phyloP scores from a whole-genome alignment of 1,139 yeast genomes.

The Lodderomyces oxycetoniae region DNA sequence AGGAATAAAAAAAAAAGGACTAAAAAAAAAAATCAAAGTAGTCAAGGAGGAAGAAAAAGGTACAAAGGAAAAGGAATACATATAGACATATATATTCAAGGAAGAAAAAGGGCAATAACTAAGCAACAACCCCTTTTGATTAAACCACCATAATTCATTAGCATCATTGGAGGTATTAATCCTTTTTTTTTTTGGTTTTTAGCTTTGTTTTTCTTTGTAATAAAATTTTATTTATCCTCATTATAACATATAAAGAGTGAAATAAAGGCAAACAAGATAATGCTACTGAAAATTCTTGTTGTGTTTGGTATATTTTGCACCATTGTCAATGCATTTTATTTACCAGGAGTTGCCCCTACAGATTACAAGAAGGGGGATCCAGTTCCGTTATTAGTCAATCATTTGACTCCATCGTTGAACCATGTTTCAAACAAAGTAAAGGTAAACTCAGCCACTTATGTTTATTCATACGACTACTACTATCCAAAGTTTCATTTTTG shows the following conservation, averaged over 20 bases:
- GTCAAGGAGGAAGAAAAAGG: not conserved
- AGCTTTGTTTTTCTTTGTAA: no score
- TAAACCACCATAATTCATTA: no score
- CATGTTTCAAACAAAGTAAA: conserved; percentile 32
- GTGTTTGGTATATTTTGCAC: conserved; percentile 1
- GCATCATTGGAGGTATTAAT: no score
- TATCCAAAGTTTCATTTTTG: conserved; percentile 83
- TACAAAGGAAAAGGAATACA: no score
- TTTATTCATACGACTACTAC: conserved; percentile 82
- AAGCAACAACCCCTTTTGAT: no score
- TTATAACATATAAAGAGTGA: no score
- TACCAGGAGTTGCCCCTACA: conserved; percentile 95
- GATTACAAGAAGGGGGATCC: conserved; percentile 68
- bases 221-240: no score
- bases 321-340: conserved; percentile 57
- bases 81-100: no score
- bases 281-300: conserved; percentile 3
- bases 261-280: not conserved
- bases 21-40: not conserved
- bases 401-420: conserved; percentile 75
- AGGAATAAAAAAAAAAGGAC: not conserved
- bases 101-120: no score
- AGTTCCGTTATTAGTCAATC: conserved; percentile 80
- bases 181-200: not conserved
- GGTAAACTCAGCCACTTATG: conserved; percentile 44